phyloP scores from a whole-genome alignment of 257 asterid species.

The Knoxia roxburghii region DNA sequence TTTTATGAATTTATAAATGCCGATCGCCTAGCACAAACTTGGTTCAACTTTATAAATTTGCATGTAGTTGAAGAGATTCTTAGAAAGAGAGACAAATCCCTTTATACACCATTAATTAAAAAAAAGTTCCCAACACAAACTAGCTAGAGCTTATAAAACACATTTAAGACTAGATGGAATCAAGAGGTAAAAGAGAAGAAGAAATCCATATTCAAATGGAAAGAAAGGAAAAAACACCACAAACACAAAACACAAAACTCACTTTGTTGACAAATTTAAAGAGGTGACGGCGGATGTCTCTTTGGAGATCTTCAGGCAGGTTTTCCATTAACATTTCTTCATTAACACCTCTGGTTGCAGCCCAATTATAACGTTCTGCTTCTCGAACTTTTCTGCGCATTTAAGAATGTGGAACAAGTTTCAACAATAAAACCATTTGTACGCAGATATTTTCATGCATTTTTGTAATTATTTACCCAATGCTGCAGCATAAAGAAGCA shows the following conservation, averaged over 20 bases:
- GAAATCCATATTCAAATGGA: neutral
- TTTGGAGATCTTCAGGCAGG: constrained; percentile 91
- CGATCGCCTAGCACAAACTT: neutral
- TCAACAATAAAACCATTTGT: neutral
- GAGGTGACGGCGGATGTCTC: constrained; percentile 84
- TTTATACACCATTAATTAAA: neutral
- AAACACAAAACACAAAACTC: constrained; percentile 21
- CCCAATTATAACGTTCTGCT: constrained; percentile 85
- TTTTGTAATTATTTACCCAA: neutral
- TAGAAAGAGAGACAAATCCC: neutral
- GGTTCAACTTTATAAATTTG: neutral
- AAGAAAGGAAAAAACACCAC: neutral
- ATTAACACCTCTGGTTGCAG: constrained; percentile 89
- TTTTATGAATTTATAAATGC: neutral
- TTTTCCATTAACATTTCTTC: constrained; percentile 81
- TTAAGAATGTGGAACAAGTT: neutral
- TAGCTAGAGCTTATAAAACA: neutral
- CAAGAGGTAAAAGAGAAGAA: neutral
- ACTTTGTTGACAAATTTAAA: constrained; percentile 73
- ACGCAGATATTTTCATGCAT: neutral
- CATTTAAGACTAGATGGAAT: neutral
- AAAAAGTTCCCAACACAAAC: neutral
- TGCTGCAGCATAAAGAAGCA: neutral
- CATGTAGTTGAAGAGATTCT: neutral
- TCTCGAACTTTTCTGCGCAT: constrained; percentile 62